These are phyloP conservation scores for Trichoderma virens DNA, from an alignment of 495 filamentous ascomycete genomes.

Conservation along the genomic window DNA sequence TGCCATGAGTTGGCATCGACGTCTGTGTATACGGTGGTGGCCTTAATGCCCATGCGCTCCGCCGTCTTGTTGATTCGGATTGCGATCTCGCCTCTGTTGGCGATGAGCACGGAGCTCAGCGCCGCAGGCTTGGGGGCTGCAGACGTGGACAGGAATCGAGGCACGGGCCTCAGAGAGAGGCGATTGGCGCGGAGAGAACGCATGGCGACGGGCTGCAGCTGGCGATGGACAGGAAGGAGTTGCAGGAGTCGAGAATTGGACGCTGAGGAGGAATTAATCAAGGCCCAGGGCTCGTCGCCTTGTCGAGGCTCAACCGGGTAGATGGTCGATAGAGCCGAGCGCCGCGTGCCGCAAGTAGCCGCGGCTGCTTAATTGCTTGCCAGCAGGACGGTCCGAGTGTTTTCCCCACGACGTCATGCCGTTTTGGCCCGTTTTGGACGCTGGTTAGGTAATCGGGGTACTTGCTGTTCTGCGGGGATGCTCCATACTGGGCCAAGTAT, in stretches of 20 bases:
- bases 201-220: conserved; percentile 19
- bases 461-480: too few relatives aligned
- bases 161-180: conserved; percentile 19
- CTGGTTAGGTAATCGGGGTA: background rate
- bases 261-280: background rate
- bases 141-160: conserved; percentile 14
- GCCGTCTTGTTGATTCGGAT: conserved; percentile 87
- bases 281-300: background rate
- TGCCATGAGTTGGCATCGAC: conserved; percentile 84
- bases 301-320: background rate
- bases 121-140: conserved; percentile 33
- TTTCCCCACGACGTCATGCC: too few relatives aligned
- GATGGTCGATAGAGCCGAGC: background rate
- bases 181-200: conserved; percentile 26
- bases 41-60: conserved; percentile 77
- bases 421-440: background rate
- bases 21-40: conserved; percentile 91
- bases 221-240: background rate
- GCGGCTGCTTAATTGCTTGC: background rate
- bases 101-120: conserved; percentile 83
- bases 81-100: conserved; percentile 95
- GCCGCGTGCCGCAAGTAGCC: background rate
- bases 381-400: background rate
- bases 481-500: too few relatives aligned
- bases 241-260: conserved; percentile 2